These are phyloP conservation scores for Tricholoma sp. DNA, from an alignment of 768 basidiomycete genomes.

Conservation along the genomic window DNA sequence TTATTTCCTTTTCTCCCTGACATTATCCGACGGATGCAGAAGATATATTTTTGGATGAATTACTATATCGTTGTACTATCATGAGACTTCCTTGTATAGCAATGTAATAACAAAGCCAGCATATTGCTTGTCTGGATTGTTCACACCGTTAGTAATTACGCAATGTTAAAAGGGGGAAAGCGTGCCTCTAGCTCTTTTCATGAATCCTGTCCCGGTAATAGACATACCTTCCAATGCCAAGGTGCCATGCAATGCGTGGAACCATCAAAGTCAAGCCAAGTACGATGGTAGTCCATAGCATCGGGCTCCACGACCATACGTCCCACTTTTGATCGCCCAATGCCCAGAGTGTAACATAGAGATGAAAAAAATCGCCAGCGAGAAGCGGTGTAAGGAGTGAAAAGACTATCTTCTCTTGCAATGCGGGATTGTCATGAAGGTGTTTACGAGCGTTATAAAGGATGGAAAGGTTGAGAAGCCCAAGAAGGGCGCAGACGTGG, in stretches of 20 bases:
- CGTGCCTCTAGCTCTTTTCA: constrained; percentile 12
- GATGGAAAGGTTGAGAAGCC: constrained; percentile 63
- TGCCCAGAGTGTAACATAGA: constrained; percentile 68
- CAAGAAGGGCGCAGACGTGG: constrained; percentile 71
- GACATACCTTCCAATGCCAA: constrained; percentile 71
- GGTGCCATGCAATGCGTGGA: constrained; percentile 68
- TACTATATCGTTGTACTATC: constrained; percentile 3
- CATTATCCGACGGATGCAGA: constrained; percentile 1
- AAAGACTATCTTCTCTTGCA: constrained; percentile 69
- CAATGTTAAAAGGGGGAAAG: neutral
- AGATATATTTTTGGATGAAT: constrained; percentile 9
- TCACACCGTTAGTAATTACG: neutral
- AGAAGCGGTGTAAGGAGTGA: constrained; percentile 65
- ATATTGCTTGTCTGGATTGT: neutral
- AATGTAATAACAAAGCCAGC: constrained; percentile 2
- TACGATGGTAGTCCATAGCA: constrained; percentile 63
- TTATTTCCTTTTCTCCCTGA: neutral
- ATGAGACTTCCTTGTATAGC: constrained; percentile 5
- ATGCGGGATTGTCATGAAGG: constrained; percentile 48
- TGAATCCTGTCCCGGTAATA: constrained; percentile 51
- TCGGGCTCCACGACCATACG: constrained; percentile 55
- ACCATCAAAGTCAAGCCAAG: constrained; percentile 62
- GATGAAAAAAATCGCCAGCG: constrained; percentile 62
- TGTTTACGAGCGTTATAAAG: constrained; percentile 58
- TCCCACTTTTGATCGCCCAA: constrained; percentile 68